These are phyloP conservation scores for Emmonsiellopsis sp. DNA, from an alignment of 2,329 filamentous ascomycete species.

Conservation along the genomic window DNA sequence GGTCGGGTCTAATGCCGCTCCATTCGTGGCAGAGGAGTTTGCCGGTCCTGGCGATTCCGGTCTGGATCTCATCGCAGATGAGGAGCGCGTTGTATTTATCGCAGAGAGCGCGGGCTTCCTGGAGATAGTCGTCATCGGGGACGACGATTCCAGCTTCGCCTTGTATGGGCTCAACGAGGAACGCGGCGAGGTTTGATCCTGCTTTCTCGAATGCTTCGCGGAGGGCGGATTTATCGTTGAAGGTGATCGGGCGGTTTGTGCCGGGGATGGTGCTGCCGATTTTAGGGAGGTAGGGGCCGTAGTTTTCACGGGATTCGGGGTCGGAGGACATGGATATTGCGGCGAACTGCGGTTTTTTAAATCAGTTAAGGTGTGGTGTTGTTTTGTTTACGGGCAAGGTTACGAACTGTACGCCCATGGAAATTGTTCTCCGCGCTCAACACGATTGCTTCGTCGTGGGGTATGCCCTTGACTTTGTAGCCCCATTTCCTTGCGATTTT, in stretches of 20 bases:
- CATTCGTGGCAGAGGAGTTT: constrained; percentile 91
- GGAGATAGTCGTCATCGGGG: constrained; percentile 80
- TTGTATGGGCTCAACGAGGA: constrained; percentile 94
- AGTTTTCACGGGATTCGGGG: constrained; percentile 91
- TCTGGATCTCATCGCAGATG: constrained; percentile 98
- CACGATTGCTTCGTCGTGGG: constrained; percentile 71
- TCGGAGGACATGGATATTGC: constrained; percentile 94
- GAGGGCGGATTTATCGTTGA: constrained; percentile 75
- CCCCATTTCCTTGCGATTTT: constrained; percentile 98
- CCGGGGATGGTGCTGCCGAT: constrained; percentile 69
- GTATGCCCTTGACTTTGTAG: constrained; percentile 90
- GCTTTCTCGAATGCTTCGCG: constrained; percentile 70
- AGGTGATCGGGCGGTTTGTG: constrained; percentile 70
- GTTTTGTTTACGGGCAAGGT: neutral
- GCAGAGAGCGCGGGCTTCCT: constrained; percentile 72
- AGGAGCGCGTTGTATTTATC: constrained; percentile 91
- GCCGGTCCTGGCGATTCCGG: constrained; percentile 89
- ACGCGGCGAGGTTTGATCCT: constrained; percentile 78
- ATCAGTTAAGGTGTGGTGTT: constrained; percentile 13
- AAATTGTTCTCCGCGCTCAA: constrained; percentile 88
- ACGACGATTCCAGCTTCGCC: constrained; percentile 96
- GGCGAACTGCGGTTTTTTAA: constrained; percentile 56
- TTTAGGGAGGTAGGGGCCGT: constrained; percentile 88
- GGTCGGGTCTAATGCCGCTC: constrained; percentile 88
- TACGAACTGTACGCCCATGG: constrained; percentile 69